Percentiles rank a stretch among this genome's conserved stretches.
phyloP scores from a whole-genome alignment of 2,329 filamentous ascomycete species.

The Xylaria sp. region DNA sequence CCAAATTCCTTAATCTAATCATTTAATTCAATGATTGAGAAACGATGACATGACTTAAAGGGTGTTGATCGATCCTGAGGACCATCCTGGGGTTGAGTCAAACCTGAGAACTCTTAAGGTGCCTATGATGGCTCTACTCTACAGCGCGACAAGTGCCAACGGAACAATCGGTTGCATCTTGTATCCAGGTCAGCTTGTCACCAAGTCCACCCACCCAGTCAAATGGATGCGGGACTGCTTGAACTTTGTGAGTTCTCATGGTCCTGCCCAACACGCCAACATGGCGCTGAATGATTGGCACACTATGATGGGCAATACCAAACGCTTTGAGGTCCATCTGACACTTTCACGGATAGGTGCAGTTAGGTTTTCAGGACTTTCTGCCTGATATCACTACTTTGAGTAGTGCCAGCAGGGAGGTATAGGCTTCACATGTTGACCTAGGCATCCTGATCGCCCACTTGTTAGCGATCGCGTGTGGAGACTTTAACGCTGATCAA shows the following conservation, averaged over 20 bases:
- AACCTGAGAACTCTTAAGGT: not conserved
- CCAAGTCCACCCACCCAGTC: too few species aligned
- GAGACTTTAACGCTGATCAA: not conserved
- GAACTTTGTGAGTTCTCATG: too few species aligned
- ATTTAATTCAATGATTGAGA: not conserved
- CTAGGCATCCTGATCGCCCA: not conserved
- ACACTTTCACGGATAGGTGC: not conserved
- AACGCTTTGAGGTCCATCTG: too few species aligned
- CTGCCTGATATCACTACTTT: not conserved
- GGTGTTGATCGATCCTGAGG: not conserved
- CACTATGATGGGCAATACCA: too few species aligned
- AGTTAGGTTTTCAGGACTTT: not conserved
- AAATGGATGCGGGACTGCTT: too few species aligned
- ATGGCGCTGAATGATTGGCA: too few species aligned
- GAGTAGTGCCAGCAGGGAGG: not conserved
- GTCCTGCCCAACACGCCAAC: too few species aligned
- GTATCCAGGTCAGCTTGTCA: not conserved
- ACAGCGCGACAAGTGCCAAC: not conserved
- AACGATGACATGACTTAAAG: not conserved
- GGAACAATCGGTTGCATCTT: not conserved
- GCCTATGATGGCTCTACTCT: not conserved
- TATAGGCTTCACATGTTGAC: not conserved
- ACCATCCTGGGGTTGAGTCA: not conserved
- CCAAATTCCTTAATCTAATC: not conserved
- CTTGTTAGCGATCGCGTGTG: not conserved